phyloP scores from a whole-genome alignment of 441 rosid species.

The Aleurites moluccanus region DNA sequence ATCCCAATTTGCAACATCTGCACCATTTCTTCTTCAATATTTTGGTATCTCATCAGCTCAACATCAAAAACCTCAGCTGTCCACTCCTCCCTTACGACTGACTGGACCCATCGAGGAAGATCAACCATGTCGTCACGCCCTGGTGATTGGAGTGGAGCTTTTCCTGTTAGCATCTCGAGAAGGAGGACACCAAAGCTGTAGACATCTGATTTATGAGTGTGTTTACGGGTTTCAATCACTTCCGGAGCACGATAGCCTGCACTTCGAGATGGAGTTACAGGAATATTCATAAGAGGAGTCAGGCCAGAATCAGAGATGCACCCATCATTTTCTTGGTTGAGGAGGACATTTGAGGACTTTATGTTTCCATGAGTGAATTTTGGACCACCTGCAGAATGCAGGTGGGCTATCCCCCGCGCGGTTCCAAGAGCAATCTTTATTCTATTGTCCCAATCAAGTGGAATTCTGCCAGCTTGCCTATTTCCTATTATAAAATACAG shows the following conservation, averaged over 20 bases:
- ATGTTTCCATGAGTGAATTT: conserved; percentile 84
- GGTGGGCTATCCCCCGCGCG: conserved; percentile 68
- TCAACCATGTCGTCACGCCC: conserved; percentile 77
- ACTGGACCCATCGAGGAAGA: conserved; percentile 91
- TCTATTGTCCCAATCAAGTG: conserved; percentile 77
- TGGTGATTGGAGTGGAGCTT: conserved; percentile 73
- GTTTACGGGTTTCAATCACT: conserved; percentile 82
- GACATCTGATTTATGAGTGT: conserved; percentile 76
- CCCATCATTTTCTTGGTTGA: conserved; percentile 51
- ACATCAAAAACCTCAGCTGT: conserved; percentile 92
- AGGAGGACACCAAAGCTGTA: conserved; percentile 89
- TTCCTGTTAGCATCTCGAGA: conserved; percentile 86
- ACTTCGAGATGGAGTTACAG: conserved; percentile 61
- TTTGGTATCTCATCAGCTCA: conserved; percentile 73
- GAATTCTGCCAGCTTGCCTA: conserved; percentile 57
- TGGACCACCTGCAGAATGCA: conserved; percentile 65
- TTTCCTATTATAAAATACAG: conserved; percentile 46
- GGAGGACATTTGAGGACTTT: conserved; percentile 82
- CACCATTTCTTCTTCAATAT: conserved; percentile 97
- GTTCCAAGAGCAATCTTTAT: conserved; percentile 72
- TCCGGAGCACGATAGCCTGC: conserved; percentile 92
- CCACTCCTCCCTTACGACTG: conserved; percentile 96
- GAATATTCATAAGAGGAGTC: conserved; percentile 65
- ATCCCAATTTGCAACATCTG: conserved; percentile 93
- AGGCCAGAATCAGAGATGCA: conserved; percentile 78